phyloP scores from a whole-genome alignment of 73 alveolate genomes.

The Paramecium primaurelia region DNA sequence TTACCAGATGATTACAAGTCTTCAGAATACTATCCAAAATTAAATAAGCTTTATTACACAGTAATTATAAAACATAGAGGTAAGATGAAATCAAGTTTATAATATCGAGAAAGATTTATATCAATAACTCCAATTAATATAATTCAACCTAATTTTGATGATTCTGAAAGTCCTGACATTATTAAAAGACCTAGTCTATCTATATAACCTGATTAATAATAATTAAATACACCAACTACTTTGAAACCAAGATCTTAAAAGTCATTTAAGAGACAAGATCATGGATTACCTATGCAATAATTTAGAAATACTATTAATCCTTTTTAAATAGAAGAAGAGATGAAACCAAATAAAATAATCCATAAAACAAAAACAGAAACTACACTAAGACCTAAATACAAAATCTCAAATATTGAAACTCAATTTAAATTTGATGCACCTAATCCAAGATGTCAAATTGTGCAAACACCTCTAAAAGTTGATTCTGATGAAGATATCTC shows the following conservation, averaged over 20 bases:
- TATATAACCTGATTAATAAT: background rate
- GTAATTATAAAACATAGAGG: slow-evolving; percentile 25
- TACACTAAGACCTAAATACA: slow-evolving; percentile 8
- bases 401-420: background rate
- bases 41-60: background rate
- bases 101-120: background rate
- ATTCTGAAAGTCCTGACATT: background rate
- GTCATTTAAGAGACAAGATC: slow-evolving; percentile 3
- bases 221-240: background rate
- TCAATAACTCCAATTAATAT: background rate
- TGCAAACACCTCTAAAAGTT: background rate
- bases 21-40: background rate
- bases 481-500: slow-evolving; percentile 38
- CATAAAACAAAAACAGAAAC: background rate
- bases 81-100: background rate
- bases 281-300: background rate
- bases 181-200: background rate
- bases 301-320: background rate
- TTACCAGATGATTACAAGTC: slow-evolving; percentile 62
- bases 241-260: background rate
- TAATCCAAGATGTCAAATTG: slow-evolving; percentile 11
- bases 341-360: background rate
- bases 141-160: background rate
- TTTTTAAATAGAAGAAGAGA: background rate
- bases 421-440: background rate